Percentiles rank a stretch among this genome's conserved stretches.
phyloP scores from a whole-genome alignment of 2,329 filamentous ascomycete genomes.

The Hypoxylon sp. region DNA sequence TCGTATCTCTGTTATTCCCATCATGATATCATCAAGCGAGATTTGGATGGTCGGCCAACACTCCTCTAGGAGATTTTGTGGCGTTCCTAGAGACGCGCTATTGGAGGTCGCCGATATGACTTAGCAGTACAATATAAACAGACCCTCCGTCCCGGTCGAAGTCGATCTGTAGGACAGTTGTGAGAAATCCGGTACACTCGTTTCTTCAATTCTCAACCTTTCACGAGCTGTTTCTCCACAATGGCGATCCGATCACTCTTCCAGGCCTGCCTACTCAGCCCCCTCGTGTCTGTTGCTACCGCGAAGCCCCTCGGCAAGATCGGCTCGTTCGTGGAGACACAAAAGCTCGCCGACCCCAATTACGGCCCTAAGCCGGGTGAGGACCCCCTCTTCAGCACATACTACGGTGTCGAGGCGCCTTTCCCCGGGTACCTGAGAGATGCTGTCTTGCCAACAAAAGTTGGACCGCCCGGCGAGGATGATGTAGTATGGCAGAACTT shows the following conservation, averaged over 20 bases:
- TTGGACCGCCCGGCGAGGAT: slow-evolving; percentile 55
- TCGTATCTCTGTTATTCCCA: slow-evolving; percentile 28
- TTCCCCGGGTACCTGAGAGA: slow-evolving; percentile 58
- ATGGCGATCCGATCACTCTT: slow-evolving; percentile 44
- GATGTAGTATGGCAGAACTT: slow-evolving; percentile 63
- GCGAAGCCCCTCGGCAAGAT: slow-evolving; percentile 37
- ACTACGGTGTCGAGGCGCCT: slow-evolving; percentile 53
- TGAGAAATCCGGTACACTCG: slow-evolving; percentile 16
- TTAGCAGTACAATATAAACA: slow-evolving; percentile 40
- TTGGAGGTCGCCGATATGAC: slow-evolving; percentile 29
- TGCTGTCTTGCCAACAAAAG: slow-evolving; percentile 51
- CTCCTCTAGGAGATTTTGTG: slow-evolving; percentile 29
- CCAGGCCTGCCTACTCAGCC: slow-evolving; percentile 40
- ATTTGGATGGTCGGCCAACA: slow-evolving; percentile 35
- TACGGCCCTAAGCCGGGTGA: slow-evolving; percentile 56
- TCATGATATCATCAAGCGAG: slow-evolving; percentile 45
- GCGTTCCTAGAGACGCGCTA: slow-evolving; percentile 34
- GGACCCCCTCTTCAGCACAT: slow-evolving; percentile 53
- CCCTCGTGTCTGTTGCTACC: slow-evolving; percentile 31
- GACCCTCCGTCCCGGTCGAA: slow-evolving; percentile 12
- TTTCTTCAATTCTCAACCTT: slow-evolving; percentile 22
- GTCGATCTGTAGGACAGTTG: neutral
- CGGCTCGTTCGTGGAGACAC: slow-evolving; percentile 35
- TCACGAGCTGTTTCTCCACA: slow-evolving; percentile 15
- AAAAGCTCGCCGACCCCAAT: slow-evolving; percentile 48